Conservation (phyloP, 139 green algal species). For the Closterium sp. region DNA sequence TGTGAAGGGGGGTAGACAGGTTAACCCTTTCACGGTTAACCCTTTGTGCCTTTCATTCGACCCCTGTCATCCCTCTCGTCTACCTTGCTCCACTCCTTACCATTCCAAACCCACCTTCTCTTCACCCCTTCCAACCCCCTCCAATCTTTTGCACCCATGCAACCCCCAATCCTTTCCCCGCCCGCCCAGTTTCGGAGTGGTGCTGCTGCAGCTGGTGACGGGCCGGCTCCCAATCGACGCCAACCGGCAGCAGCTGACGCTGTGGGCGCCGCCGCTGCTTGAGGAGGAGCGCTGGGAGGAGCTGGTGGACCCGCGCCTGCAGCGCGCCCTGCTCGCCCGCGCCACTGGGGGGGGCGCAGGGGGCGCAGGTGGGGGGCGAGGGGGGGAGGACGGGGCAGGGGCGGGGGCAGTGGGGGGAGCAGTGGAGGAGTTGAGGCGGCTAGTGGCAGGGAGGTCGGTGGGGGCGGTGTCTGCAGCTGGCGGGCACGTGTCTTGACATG, state of each 20-base stretch:
- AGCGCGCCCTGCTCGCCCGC: not conserved
- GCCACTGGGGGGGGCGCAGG: not conserved
- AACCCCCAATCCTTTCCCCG: too few relatives aligned
- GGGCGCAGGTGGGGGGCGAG: too few relatives aligned
- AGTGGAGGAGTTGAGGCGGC: not conserved
- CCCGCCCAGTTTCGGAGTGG: not conserved
- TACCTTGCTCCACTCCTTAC: too few relatives aligned
- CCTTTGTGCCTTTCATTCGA: too few relatives aligned
- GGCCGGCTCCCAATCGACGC: not conserved
- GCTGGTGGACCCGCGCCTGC: slow-evolving; percentile 4
- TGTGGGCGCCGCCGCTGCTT: not conserved
- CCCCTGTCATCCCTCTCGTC: too few relatives aligned
- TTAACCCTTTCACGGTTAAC: too few relatives aligned
- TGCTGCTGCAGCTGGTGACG: not conserved
- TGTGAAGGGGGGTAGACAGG: too few relatives aligned
- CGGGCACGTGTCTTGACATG: not conserved
- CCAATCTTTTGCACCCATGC: too few relatives aligned
- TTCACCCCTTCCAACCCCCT: too few relatives aligned
- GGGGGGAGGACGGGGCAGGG: not conserved
- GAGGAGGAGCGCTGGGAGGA: slow-evolving; percentile 20
- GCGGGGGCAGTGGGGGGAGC: too few relatives aligned
- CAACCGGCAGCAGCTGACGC: not conserved
- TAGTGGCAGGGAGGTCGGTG: not conserved
- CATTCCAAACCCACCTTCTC: too few relatives aligned
- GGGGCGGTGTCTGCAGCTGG: not conserved